Base-by-base conservation (phyloP, 768 basidiomycete genomes). In the Termitomyces sp. region DNA sequence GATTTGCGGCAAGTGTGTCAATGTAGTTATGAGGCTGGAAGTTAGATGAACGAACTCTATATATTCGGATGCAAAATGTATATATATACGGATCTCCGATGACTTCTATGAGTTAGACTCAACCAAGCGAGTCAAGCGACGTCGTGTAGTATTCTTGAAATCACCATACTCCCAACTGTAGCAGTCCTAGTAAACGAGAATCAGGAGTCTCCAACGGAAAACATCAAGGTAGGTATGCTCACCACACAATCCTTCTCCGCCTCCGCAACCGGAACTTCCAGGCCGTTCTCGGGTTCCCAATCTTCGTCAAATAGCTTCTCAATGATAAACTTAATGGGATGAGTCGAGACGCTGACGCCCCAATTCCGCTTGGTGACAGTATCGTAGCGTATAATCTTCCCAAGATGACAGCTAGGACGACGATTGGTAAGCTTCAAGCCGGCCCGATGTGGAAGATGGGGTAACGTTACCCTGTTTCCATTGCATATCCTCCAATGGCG, bases 351-450 rank as follows among this genome's bases (percentile, higher is more conserved):
- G 65, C 89, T 84, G 22, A 92, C 92, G 18, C 77, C 74, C 95
- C 95, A 97, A 1, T 84, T 83, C 15, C 88, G 78, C 65, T 87
- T 84, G 20, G 82, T 81, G 31, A 97, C 90, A 0, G 94, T 94
- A 70, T 98, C 95, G 69, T 93, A 96, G 6, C 85, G 74, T 52
- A 91, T 84, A 16, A 85, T 82, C 68, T 88, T 85, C 24, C 96
- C 96, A 0, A 90, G 79, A 69, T 98, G 96, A 66, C 96, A 98
- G n/a, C 85, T 83, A 47, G 1, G 56, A 53, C 11, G 13, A 27
- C 7, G 36, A 4, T 11, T 53, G 55, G 54, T 41, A 39, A 30
- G 12, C 12, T 20, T 31, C 0, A 50, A 13, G 12, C 12, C 52
- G 16, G 31, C 20, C 6, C 4, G 12, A 27, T 6, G 30, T 37